Conservation (phyloP, 2,329 filamentous ascomycete species). For the Ophiosphaerella narmari region DNA sequence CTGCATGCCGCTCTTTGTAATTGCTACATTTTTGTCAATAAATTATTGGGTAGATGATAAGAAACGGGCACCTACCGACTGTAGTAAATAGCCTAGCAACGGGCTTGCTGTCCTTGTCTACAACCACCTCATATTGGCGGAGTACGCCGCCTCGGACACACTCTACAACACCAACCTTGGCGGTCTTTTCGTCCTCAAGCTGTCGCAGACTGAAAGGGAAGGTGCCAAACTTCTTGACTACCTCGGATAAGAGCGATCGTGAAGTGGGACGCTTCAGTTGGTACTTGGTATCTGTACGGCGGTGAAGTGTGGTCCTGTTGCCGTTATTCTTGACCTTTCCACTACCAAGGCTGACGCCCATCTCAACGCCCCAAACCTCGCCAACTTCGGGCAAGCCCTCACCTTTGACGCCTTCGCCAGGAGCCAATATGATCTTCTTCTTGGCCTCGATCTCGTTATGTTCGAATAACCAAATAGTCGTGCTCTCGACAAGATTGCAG, state of each 20-base stretch:
- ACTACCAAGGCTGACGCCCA: constrained; percentile 85
- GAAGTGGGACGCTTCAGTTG: constrained; percentile 92
- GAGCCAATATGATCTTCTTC: constrained; percentile 96
- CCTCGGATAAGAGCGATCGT: constrained; percentile 88
- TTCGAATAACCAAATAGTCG: constrained; percentile 94
- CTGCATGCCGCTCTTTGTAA: constrained; percentile 96
- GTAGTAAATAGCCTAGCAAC: constrained; percentile 90
- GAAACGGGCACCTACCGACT: constrained; percentile 70
- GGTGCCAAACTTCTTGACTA: constrained; percentile 94
- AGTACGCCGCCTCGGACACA: constrained; percentile 92
- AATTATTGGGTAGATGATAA: neutral
- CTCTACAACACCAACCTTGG: constrained; percentile 94
- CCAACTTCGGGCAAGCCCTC: constrained; percentile 86
- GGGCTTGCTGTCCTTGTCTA: constrained; percentile 84
- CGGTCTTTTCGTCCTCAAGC: constrained; percentile 93
- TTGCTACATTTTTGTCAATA: constrained; percentile 61
- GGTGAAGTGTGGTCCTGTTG: constrained; percentile 86
- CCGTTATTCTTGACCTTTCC: constrained; percentile 94
- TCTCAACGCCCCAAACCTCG: constrained; percentile 97
- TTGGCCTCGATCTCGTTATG: constrained; percentile 96
- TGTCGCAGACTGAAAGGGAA: constrained; percentile 98
- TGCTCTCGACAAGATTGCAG: constrained; percentile 94
- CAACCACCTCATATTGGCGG: constrained; percentile 93
- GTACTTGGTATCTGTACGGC: constrained; percentile 89
- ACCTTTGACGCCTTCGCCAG: constrained; percentile 84